Evolutionary conservation across 192 early-diverging fungal species (phyloP).

Genomic region (Rhizoclosmatium globosum): DNA sequence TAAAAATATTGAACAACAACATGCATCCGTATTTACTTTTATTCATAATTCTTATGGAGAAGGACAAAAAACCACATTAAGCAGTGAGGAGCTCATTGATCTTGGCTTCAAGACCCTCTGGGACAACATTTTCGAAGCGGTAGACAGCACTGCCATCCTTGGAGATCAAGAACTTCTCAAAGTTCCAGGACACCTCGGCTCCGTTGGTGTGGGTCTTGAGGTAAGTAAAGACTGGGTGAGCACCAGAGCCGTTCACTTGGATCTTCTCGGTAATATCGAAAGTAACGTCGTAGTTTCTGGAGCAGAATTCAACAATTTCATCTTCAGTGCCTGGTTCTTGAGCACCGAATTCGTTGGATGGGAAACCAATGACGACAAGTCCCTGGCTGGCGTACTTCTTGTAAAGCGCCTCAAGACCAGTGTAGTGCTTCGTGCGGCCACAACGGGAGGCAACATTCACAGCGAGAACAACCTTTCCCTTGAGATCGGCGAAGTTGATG

Average conservation of each 20-base stretch:
- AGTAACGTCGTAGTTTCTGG: slow-evolving; percentile 74
- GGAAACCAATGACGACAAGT: slow-evolving; percentile 86
- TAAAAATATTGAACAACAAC: not conserved
- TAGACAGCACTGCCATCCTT: slow-evolving; percentile 36
- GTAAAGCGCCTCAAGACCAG: slow-evolving; percentile 50
- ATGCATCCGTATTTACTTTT: no score
- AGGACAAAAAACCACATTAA: not conserved
- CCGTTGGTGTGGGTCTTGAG: slow-evolving; percentile 40
- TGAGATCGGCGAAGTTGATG: slow-evolving; percentile 21
- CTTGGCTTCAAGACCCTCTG: no score
- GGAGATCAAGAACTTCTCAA: slow-evolving; percentile 60
- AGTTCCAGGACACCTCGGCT: slow-evolving; percentile 55
- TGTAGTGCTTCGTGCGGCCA: slow-evolving; percentile 79
- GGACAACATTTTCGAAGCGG: not conserved
- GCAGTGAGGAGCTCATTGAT: no score
- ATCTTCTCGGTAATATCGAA: slow-evolving; percentile 89
- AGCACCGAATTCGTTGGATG: slow-evolving; percentile 67
- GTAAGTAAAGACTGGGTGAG: slow-evolving; percentile 53
- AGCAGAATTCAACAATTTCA: slow-evolving; percentile 67
- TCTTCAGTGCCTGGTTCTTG: slow-evolving; percentile 37
- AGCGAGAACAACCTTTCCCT: slow-evolving; percentile 57
- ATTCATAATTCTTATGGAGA: not conserved
- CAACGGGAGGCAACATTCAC: slow-evolving; percentile 92
- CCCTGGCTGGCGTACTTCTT: slow-evolving; percentile 63
- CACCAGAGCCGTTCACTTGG: slow-evolving; percentile 69